Evolutionary conservation across 768 basidiomycete genomes (phyloP).

Genomic region (Macrolepiota albuminosa): DNA sequence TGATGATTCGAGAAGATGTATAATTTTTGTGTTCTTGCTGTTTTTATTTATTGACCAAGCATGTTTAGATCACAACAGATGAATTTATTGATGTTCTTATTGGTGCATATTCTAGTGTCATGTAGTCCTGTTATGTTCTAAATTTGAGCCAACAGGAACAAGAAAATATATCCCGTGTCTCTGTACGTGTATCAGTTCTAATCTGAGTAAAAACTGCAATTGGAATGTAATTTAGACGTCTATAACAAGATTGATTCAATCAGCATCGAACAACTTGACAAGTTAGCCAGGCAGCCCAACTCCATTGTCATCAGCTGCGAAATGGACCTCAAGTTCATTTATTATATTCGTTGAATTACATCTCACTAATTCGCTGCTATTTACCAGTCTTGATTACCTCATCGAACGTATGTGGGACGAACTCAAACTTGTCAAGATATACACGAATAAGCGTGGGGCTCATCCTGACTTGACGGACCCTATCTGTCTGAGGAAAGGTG

Average conservation of each 20-base stretch:
- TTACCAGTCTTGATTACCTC: constrained; percentile 59
- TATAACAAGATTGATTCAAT: constrained; percentile 97
- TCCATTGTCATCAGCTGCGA: constrained; percentile 97
- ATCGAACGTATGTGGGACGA: constrained; percentile 78
- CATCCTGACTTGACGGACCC: constrained; percentile 92
- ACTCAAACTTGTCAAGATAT: constrained; percentile 82
- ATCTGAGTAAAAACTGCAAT: background rate
- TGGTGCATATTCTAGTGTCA: constrained; percentile 37
- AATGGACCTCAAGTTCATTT: constrained; percentile 77
- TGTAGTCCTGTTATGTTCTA: background rate
- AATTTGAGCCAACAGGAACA: constrained; percentile 50
- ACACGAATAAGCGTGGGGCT: constrained; percentile 96
- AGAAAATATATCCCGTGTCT: constrained; percentile 95
- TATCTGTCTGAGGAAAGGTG: constrained; percentile 84
- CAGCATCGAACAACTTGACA: constrained; percentile 78
- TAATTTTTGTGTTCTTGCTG: background rate
- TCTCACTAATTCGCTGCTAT: constrained; percentile 2
- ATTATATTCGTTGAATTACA: background rate
- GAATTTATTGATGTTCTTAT: constrained; percentile 99
- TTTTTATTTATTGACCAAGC: background rate
- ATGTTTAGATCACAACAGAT: constrained; percentile 79
- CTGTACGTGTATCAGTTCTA: constrained; percentile 42
- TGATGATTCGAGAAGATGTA: constrained; percentile 98
- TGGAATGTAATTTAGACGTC: constrained; percentile 50
- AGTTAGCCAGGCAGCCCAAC: constrained; percentile 73